These are phyloP conservation scores for Skeletonema grethae DNA, from an alignment of 108 stramenopile genomes.

Conservation along the genomic window DNA sequence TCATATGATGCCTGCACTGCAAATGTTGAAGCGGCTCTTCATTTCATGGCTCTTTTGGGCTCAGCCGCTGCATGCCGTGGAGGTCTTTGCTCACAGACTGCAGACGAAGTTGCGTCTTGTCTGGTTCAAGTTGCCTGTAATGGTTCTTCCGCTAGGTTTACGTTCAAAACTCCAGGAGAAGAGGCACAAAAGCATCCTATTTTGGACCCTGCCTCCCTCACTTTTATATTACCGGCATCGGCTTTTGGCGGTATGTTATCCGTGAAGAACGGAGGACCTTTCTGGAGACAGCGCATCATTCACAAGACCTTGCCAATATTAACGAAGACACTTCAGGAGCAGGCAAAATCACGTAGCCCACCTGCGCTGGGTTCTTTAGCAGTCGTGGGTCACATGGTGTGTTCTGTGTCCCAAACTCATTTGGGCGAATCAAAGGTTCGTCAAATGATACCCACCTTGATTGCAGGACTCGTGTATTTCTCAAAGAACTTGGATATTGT, in stretches of 20 bases:
- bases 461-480: constrained; percentile 45
- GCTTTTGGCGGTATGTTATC: constrained; percentile 54
- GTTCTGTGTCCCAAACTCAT: constrained; percentile 31
- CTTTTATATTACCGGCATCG: constrained; percentile 40
- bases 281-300: constrained; percentile 55
- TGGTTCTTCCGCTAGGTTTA: constrained; percentile 34
- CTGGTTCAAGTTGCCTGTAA: constrained; percentile 63
- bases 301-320: constrained; percentile 41
- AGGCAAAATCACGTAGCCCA: constrained; percentile 42
- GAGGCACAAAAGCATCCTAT: constrained; percentile 29
- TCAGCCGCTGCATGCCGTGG: constrained; percentile 68
- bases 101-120: constrained; percentile 61
- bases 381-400: constrained; percentile 37
- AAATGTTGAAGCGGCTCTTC: constrained; percentile 30
- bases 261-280: constrained; percentile 46
- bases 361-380: constrained; percentile 38
- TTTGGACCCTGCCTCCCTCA: constrained; percentile 20
- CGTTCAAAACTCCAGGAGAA: constrained; percentile 23
- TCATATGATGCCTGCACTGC: neutral
- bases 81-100: constrained; percentile 48
- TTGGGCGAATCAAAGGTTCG: constrained; percentile 28
- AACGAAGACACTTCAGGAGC: constrained; percentile 37
- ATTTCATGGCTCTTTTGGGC: constrained; percentile 41
- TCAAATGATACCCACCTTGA: constrained; percentile 35
- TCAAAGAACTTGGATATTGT: constrained; percentile 36